Evolutionary conservation across 1,284 basidiomycete genomes (phyloP), one percentile per base, ranked within the genome.

Genomic region (Stereum hirsutum): DNA sequence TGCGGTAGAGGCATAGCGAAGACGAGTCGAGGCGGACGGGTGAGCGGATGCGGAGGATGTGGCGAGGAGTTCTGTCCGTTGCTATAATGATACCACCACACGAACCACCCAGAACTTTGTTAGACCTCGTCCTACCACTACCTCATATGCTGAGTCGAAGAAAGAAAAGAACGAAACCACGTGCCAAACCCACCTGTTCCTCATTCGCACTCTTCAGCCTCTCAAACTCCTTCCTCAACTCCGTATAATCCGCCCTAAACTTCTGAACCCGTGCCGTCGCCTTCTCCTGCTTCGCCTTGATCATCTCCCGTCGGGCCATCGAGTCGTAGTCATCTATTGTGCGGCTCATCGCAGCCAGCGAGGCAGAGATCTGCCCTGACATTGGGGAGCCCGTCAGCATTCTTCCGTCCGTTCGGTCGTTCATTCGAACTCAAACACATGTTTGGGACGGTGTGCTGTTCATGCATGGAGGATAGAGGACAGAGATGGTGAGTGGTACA

Each of bases 241-340:
- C 87, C 17, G 70, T 50, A 52, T 89, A 88, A 56, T 90, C 87
- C 33, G 72, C 57, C 24, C 84, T 72, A 54, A 90, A 90, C 61
- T 89, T 90, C 60, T 88, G 82, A 3, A 89, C 80, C 26, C 87
- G 84, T 75, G 88, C 84, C 58, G 87, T 74, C 0, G 92, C 94
- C 65, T 97, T 97, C 68, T 95, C 92, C 59, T 91, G 81, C 64
- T 95, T 95, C 32, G 87, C 82, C 53, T 89, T 90, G 42, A 95
- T 88, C 56, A 96, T 90, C 62, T 97, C 93, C 50, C 92, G 75
- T 66, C 85, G 88, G 1, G 89, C 89, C 89, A 97, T 92, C 10
- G 88, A 85, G 57, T 96, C 93, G 57, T 95, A 97, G 57, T 98
- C 94, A 54, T 96, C 92, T 50, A 96, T 81, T 44, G 94, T 90